Percentiles rank a stretch among this genome's conserved stretches.
phyloP scores from a whole-genome alignment of 768 basidiomycete species.

The Russula dissimulans region DNA sequence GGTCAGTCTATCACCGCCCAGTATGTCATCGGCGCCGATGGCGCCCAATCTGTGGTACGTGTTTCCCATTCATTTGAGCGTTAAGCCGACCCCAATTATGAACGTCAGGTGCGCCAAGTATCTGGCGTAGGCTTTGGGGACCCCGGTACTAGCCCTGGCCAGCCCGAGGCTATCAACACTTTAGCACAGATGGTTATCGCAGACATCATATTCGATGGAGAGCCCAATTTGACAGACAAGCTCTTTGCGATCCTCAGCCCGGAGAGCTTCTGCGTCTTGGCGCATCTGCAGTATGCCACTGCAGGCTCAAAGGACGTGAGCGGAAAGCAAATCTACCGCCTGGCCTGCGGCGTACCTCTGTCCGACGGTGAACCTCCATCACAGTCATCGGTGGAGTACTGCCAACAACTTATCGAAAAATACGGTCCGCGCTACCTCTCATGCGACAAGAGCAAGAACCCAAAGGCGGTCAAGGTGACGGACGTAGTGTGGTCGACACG shows the following conservation, averaged over 20 bases:
- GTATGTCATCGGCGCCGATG: conserved; percentile 46
- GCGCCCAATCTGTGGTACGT: conserved; percentile 37
- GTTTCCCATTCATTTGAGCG: neutral
- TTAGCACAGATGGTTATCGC: conserved; percentile 38
- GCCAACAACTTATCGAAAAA: conserved; percentile 36
- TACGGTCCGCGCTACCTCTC: conserved; percentile 30
- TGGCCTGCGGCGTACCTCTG: conserved; percentile 33
- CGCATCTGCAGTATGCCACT: conserved; percentile 30
- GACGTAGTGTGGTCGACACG: conserved; percentile 38
- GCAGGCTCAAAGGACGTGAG: conserved; percentile 17
- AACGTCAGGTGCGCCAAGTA: conserved; percentile 33
- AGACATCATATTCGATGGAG: conserved; percentile 33
- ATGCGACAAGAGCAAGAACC: conserved; percentile 30
- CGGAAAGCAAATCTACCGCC: conserved; percentile 29
- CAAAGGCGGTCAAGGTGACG: conserved; percentile 23
- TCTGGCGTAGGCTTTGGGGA: conserved; percentile 37
- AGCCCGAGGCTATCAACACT: conserved; percentile 22
- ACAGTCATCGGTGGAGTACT: conserved; percentile 32
- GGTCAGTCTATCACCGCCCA: conserved; percentile 35
- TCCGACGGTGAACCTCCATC: conserved; percentile 29
- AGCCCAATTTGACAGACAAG: conserved; percentile 22
- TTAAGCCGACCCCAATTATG: neutral
- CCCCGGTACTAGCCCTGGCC: conserved; percentile 27
- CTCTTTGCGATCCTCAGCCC: conserved; percentile 24
- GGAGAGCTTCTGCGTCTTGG: conserved; percentile 29